A percentile compares a stretch with the other conserved stretches of the same genome.
phyloP scores from a whole-genome alignment of 176 grass and related monocot genomes.

The Ananas comosus region DNA sequence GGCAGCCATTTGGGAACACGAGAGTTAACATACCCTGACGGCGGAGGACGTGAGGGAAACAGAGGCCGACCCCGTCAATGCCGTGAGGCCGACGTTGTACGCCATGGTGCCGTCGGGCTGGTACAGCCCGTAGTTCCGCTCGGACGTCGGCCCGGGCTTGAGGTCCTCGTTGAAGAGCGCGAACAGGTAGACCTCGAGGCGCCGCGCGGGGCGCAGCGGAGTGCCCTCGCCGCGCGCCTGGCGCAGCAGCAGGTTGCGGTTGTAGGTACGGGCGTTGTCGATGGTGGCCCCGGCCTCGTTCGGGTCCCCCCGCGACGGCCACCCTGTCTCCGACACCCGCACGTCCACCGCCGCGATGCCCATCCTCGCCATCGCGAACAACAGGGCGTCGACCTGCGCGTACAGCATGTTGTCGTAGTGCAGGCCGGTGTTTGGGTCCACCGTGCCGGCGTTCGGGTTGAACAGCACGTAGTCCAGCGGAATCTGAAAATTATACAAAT shows the following conservation, averaged over 20 bases:
- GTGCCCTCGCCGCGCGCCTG: slow-evolving; percentile 65
- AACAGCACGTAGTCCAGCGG: slow-evolving; percentile 63
- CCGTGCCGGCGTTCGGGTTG: slow-evolving; percentile 41
- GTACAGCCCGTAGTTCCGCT: slow-evolving; percentile 86
- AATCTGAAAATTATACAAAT: slow-evolving; percentile 6
- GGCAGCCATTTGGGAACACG: not conserved
- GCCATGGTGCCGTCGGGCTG: slow-evolving; percentile 71
- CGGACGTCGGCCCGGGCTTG: slow-evolving; percentile 75
- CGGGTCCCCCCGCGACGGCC: slow-evolving; percentile 85
- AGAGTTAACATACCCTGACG: slow-evolving; percentile 7
- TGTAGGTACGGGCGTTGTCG: slow-evolving; percentile 75
- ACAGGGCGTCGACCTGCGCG: slow-evolving; percentile 93
- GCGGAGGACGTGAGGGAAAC: slow-evolving; percentile 56
- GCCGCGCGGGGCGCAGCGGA: slow-evolving; percentile 53
- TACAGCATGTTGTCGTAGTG: slow-evolving; percentile 95
- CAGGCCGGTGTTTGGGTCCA: slow-evolving; percentile 72
- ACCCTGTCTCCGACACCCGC: slow-evolving; percentile 84
- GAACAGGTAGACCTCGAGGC: slow-evolving; percentile 83
- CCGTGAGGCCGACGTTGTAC: slow-evolving; percentile 62
- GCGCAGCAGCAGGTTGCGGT: slow-evolving; percentile 60
- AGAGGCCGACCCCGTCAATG: slow-evolving; percentile 28
- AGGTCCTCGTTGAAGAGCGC: slow-evolving; percentile 96
- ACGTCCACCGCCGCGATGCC: slow-evolving; percentile 56
- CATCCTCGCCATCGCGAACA: slow-evolving; percentile 50
- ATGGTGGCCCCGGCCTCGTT: slow-evolving; percentile 64